Base-by-base conservation (phyloP, 176 grass and related monocot species). In the Oryza coarctata region DNA sequence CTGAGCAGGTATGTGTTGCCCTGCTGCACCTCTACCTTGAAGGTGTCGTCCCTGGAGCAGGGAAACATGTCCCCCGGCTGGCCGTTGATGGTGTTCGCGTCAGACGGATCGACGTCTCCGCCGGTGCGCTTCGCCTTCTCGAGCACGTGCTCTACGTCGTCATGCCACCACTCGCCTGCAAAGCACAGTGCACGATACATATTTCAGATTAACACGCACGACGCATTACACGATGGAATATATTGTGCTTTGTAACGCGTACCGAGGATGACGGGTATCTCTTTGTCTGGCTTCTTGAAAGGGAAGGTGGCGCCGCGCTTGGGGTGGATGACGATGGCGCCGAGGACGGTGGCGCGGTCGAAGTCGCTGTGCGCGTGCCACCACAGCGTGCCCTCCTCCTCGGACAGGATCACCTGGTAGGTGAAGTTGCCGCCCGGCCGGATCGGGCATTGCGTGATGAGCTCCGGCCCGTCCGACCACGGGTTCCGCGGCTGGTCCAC, bases 331-430 rank as follows among this genome's bases (percentile, higher is more conserved):
- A 97, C 35, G 34, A 97, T 90, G 75, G 91, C 91, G 38, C 91
- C 94, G 26, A 90, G 84, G 18, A 97, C 61, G 9, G 94, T 97
- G 58, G 69, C 76, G 14, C 89, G 84, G 71, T 89, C 87, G 22
- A 77, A 93, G 36, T 83, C 90, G 58, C 69, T 87, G 72, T 89
- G 92, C 2, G 89, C 89, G 31, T 94, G 92, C 89, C 94, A 97
- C 73, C 87, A 83, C 0, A 94, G 73, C 1, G 94, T 97, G 71
- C 94, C 94, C 7, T 89, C 86, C 45, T 94, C 89, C 39, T 74
- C 82, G 23, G 73, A 74, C 30, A 97, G 40, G 34, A 87, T 70
- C 41, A 97, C 39, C n/a, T 68, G 58, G 68, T 97, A 89, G 20
- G 86, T 84, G 78, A 87, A 76, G 66, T 45, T 88, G 71, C 26